Base-by-base conservation (phyloP, 257 asterid genomes). In the Penstemon newberryi region DNA sequence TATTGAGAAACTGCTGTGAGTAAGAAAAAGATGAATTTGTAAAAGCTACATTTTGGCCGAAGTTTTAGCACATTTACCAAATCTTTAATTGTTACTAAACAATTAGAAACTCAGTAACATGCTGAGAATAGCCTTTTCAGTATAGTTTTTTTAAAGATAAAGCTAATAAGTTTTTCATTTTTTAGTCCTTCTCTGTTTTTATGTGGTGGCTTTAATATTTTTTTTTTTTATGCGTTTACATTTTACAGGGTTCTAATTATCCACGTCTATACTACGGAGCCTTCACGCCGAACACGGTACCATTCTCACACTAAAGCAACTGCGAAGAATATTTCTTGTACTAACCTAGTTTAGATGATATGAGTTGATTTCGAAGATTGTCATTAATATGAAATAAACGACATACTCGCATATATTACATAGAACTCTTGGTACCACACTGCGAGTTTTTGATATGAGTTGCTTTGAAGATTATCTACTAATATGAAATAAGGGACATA, bases 231-330 rank as follows among this genome's bases (percentile, higher is more conserved):
- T 62, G 63, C 51, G 25, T 71, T 25, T 25, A 25, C 33, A 25
- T 25, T 25, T 64, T 60, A 60, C 82, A 87, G 98, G 92, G 91
- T 60, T 92, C 98, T 40, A 87, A 92, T 65, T 64, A 63, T 70
- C 96, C 96, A 67, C 86, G 95, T 53, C 79, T 87, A 6, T 89
- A 41, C 81, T 87, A 86, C 86, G 98, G 96, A 69, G 96, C 87
- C 80, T 92, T 89, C 73, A 60, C 89, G 65, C 91, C 90, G 44
- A 78, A 85, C 75, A 86, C 79, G 92, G 96, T 92, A 83, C 50
- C 5, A n/a, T 47, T 72, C 68, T 69, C 50, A 55, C 18, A 18
- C 53, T 61, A 65, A 56, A 67, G 57, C 45, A 7, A 39, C 66
- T 42, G 46, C 49, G 57, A 62, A 56, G 13, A 25, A 41, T 47